These are phyloP conservation scores for Talaromyces sp. DNA, from an alignment of 2,329 filamentous ascomycete species.

Conservation along the genomic window DNA sequence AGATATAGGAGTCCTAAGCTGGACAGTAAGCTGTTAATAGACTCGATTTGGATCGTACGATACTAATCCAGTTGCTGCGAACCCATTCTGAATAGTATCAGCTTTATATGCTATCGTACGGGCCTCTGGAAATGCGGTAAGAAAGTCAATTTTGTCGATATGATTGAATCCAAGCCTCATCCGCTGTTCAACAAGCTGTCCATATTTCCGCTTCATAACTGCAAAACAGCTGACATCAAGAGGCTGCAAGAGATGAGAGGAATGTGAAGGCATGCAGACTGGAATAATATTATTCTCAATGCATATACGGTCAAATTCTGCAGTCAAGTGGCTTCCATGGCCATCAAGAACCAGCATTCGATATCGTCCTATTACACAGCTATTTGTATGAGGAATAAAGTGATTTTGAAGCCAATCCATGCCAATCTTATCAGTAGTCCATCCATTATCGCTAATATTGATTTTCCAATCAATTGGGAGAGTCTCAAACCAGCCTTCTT, in stretches of 20 bases:
- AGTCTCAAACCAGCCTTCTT: slow-evolving; percentile 4
- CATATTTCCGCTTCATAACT: neutral
- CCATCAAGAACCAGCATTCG: slow-evolving; percentile 1
- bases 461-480: neutral
- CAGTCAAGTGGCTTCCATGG: neutral
- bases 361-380: slow-evolving; percentile 1
- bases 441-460: neutral
- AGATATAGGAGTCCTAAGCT: neutral
- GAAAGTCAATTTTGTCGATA: too few species aligned
- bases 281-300: neutral
- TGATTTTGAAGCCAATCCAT: neutral
- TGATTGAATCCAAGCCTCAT: too few species aligned
- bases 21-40: neutral
- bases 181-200: too few species aligned
- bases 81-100: neutral
- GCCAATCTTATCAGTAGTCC: neutral
- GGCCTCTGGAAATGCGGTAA: neutral
- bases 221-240: neutral
- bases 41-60: neutral
- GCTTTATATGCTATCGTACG: neutral
- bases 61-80: neutral
- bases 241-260: neutral
- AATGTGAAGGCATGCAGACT: neutral
- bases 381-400: slow-evolving; percentile 1
- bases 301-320: slow-evolving; percentile 1